These are phyloP conservation scores for Musa acuminata DNA, from an alignment of 176 grass and related monocot genomes.

Conservation along the genomic window DNA sequence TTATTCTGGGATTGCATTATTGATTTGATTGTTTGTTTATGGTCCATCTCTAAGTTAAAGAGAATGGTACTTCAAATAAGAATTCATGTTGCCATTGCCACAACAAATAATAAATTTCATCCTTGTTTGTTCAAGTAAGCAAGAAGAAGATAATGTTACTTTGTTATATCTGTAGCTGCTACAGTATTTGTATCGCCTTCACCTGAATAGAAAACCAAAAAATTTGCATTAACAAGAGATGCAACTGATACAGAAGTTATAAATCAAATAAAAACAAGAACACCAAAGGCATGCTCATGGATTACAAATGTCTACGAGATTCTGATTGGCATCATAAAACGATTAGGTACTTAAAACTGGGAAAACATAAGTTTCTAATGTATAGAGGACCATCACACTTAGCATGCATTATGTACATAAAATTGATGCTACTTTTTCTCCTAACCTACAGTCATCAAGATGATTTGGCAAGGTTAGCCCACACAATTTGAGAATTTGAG, in stretches of 20 bases:
- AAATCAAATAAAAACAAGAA: conserved; percentile 14
- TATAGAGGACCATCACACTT: too few relatives aligned
- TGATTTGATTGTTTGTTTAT: background rate
- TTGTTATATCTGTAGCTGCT: conserved; percentile 84
- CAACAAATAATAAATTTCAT: background rate
- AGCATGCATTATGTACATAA: too few relatives aligned
- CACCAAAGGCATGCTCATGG: conserved; percentile 18
- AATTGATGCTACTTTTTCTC: too few relatives aligned
- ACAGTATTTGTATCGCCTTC: conserved; percentile 46
- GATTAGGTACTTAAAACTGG: too few relatives aligned
- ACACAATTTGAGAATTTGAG: background rate
- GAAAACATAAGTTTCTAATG: too few relatives aligned
- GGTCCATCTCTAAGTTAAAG: background rate
- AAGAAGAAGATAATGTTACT: conserved; percentile 40
- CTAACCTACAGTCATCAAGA: too few relatives aligned
- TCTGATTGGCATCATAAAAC: too few relatives aligned
- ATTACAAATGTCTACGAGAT: too few relatives aligned
- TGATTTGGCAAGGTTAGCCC: background rate
- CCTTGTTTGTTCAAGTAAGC: background rate
- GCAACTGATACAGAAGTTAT: background rate
- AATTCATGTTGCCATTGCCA: background rate
- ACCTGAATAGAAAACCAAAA: conserved; percentile 28
- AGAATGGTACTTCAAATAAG: background rate
- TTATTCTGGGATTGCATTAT: background rate
- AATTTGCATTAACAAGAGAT: conserved; percentile 29